These are phyloP conservation scores for Torulaspora indica DNA, from an alignment of 805 yeast species.

Conservation along the genomic window DNA sequence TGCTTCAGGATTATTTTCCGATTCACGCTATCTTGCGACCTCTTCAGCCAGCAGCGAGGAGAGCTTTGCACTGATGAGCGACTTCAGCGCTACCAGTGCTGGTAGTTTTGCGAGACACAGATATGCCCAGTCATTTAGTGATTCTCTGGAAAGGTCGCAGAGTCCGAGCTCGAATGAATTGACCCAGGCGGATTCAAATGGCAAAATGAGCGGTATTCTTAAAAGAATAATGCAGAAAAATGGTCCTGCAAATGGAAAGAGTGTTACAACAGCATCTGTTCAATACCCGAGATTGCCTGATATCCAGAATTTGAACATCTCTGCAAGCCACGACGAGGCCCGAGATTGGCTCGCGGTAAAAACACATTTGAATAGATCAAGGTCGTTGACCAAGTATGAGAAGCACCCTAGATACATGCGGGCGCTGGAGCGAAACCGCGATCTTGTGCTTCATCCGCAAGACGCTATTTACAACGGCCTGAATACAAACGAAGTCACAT, in stretches of 20 bases:
- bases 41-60: conserved; percentile 42
- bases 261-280: conserved; percentile 21
- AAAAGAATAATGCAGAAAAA: conserved; percentile 33
- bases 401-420: conserved; percentile 65
- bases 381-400: conserved; percentile 62
- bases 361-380: conserved; percentile 66
- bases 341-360: conserved; percentile 51
- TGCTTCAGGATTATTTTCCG: conserved; percentile 33
- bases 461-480: conserved; percentile 41
- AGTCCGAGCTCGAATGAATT: conserved; percentile 4
- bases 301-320: conserved; percentile 22
- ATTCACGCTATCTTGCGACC: conserved; percentile 46
- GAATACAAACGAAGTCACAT: conserved; percentile 45
- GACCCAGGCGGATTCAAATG: conserved; percentile 12
- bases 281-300: conserved; percentile 33
- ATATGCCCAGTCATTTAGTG: conserved; percentile 41
- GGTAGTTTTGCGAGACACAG: conserved; percentile 78
- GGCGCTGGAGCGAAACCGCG: conserved; percentile 54
- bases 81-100: conserved; percentile 84
- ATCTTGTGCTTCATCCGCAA: conserved; percentile 60
- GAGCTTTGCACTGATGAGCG: conserved; percentile 47
- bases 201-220: conserved; percentile 33
- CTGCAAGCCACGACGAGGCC: conserved; percentile 38
- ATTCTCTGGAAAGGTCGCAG: conserved; percentile 29
- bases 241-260: conserved; percentile 11